Conservation (phyloP, 768 basidiomycete species). For the Termitomyces sp. region DNA sequence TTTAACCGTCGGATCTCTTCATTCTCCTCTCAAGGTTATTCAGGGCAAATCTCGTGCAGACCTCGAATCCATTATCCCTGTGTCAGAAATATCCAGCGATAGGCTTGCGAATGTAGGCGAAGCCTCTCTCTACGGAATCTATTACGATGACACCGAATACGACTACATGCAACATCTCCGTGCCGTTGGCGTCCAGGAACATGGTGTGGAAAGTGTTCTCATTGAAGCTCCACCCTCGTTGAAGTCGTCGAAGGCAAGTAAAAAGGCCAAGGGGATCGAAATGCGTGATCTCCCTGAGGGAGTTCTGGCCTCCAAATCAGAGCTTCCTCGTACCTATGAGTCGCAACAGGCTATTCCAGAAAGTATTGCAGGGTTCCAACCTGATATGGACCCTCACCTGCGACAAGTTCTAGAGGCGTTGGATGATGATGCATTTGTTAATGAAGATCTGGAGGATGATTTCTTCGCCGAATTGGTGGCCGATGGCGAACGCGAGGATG, state of each 20-base stretch:
- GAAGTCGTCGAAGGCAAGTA: constrained; percentile 26
- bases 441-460: constrained; percentile 65
- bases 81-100: constrained; percentile 43
- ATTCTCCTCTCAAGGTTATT: constrained; percentile 11
- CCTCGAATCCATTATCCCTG: constrained; percentile 54
- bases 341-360: constrained; percentile 73
- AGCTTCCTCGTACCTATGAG: constrained; percentile 72
- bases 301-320: constrained; percentile 62
- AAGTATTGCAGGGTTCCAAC: constrained; percentile 84
- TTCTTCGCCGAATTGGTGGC: constrained; percentile 71
- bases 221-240: constrained; percentile 63
- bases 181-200: constrained; percentile 67
- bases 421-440: constrained; percentile 93
- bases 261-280: constrained; percentile 27
- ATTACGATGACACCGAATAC: constrained; percentile 94
- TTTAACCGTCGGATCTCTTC: constrained; percentile 3
- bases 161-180: constrained; percentile 98
- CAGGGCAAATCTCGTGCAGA: constrained; percentile 82
- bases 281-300: constrained; percentile 62
- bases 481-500: constrained; percentile 60
- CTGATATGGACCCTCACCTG: constrained; percentile 94
- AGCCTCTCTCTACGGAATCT: constrained; percentile 84
- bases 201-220: constrained; percentile 75
- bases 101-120: constrained; percentile 66
- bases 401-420: constrained; percentile 90